phyloP scores from a whole-genome alignment of 192 early-diverging fungal genomes.

The Geranomyces variabilis region DNA sequence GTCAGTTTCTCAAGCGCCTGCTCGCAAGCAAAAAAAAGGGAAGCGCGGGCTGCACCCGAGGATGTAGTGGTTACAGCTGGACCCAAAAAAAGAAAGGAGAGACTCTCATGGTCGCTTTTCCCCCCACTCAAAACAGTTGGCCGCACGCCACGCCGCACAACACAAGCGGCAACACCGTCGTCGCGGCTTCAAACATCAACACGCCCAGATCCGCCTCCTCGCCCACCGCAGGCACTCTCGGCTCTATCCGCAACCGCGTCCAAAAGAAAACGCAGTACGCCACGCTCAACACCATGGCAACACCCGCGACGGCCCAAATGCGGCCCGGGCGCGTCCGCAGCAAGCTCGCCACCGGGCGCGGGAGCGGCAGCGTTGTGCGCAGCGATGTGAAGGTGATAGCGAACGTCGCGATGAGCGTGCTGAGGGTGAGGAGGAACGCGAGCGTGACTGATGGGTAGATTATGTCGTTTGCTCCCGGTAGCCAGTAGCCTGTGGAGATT shows the following conservation, averaged over 20 bases:
- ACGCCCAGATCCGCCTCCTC: constrained; percentile 37
- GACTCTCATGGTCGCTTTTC: too few relatives aligned
- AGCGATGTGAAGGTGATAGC: constrained; percentile 11
- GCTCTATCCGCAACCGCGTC: constrained; percentile 3
- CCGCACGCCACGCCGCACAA: constrained; percentile 10
- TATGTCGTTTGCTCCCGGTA: constrained; percentile 31
- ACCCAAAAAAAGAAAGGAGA: too few relatives aligned
- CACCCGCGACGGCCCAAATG: neutral
- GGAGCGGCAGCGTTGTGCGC: constrained; percentile 14
- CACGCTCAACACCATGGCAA: neutral
- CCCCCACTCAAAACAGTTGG: neutral
- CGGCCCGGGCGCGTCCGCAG: neutral
- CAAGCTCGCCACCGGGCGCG: neutral
- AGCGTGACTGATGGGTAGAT: constrained; percentile 24
- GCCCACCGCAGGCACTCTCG: constrained; percentile 30
- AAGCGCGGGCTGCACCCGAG: too few relatives aligned
- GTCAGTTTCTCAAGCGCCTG: too few relatives aligned
- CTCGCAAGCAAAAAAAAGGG: too few relatives aligned
- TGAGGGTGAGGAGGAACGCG: constrained; percentile 13
- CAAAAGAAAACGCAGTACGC: constrained; percentile 15
- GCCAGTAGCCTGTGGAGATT: constrained; percentile 30
- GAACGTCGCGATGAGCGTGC: neutral
- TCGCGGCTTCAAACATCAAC: constrained; percentile 26
- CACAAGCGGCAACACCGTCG: constrained; percentile 13
- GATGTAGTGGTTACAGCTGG: too few relatives aligned